Evolutionary conservation across 1,284 basidiomycete species (phyloP).

Genomic region (Ganoderma lucidum): DNA sequence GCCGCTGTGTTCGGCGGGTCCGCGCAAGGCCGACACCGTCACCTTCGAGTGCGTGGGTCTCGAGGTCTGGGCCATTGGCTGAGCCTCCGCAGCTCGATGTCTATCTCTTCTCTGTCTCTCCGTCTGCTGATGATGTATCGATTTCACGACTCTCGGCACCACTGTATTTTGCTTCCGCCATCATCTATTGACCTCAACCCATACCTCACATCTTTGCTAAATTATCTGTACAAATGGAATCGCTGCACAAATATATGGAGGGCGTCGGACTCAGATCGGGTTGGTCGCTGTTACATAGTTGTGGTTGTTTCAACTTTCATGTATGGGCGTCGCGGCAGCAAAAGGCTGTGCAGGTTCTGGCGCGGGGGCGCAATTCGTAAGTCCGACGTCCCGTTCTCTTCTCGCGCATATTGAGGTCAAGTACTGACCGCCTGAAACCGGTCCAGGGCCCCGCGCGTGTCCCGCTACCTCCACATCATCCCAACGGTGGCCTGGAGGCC

Average conservation of each 20-base stretch:
- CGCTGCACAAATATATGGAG: neutral
- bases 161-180: neutral
- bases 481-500: neutral
- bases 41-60: conserved; percentile 86
- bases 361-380: neutral
- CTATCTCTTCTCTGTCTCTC: neutral
- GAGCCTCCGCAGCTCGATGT: neutral
- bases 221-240: conserved; percentile 3
- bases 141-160: neutral
- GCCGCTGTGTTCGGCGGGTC: conserved; percentile 68
- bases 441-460: neutral
- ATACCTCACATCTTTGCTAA: neutral
- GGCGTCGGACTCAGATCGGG: neutral
- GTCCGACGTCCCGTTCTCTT: neutral
- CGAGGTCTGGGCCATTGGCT: conserved; percentile 84
- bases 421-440: neutral
- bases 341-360: no score
- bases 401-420: neutral
- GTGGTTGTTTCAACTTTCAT: no score
- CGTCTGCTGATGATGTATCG: neutral
- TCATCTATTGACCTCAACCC: neutral
- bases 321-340: no score
- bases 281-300: neutral
- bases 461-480: neutral
- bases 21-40: conserved; percentile 56